Percentiles rank a stretch among this genome's conserved stretches.
Evolutionary conservation across 371 early-diverging fungal species (phyloP).

Genomic region (Mucor lusitanicus): DNA sequence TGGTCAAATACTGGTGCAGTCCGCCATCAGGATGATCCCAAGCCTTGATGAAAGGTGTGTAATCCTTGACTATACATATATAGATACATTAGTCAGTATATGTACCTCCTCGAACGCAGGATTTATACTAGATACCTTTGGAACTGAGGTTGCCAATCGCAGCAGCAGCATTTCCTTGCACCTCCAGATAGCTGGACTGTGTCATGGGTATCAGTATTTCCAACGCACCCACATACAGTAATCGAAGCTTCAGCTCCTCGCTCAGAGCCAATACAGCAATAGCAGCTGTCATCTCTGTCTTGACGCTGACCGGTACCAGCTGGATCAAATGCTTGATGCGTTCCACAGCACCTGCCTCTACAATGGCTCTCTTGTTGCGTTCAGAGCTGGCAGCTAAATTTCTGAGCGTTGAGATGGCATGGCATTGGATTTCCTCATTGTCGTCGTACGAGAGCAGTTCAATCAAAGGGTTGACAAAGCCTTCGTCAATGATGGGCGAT

Average conservation of each 20-base stretch:
- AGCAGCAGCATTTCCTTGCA: constrained; percentile 84
- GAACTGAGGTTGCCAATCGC: constrained; percentile 84
- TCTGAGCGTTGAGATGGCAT: constrained; percentile 84
- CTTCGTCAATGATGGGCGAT: constrained; percentile 81
- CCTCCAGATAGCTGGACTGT: constrained; percentile 60
- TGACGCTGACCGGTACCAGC: constrained; percentile 63
- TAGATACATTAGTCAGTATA: not conserved
- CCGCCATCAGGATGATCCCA: constrained; percentile 76
- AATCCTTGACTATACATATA: constrained; percentile 54
- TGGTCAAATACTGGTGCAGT: constrained; percentile 68
- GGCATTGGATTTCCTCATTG: constrained; percentile 85
- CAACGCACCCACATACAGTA: constrained; percentile 65
- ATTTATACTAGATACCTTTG: constrained; percentile 51
- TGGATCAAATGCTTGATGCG: constrained; percentile 67
- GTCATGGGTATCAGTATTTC: constrained; percentile 78
- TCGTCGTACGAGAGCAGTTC: constrained; percentile 71
- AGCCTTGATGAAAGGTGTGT: constrained; percentile 62
- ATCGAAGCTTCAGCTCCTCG: constrained; percentile 75
- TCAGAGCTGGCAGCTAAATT: constrained; percentile 87
- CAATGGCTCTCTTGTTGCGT: constrained; percentile 77
- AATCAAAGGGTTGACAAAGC: constrained; percentile 78
- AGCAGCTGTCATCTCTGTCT: constrained; percentile 88
- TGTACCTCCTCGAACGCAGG: no score
- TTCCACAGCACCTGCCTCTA: constrained; percentile 81
- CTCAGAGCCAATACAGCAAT: constrained; percentile 84